Conservation (phyloP, 805 yeast genomes). For the Lipomyces kockii region DNA sequence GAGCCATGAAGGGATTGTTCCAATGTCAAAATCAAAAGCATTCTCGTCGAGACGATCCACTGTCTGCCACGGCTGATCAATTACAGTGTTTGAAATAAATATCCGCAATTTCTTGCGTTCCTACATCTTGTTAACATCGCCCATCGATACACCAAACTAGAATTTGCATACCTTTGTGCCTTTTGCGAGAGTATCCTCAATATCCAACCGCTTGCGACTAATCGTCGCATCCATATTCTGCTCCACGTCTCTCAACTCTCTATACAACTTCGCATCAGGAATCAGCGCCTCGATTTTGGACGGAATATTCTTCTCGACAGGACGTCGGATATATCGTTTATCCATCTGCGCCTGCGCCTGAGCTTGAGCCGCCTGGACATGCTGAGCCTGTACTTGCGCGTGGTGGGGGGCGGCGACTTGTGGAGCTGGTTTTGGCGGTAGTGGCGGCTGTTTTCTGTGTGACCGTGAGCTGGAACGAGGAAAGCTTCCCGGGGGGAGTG, state of each 20-base stretch:
- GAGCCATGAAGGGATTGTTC: conserved; percentile 65
- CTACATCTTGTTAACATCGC: conserved; percentile 41
- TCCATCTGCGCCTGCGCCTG: conserved; percentile 32
- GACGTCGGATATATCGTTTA: conserved; percentile 44
- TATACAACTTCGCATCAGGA: conserved; percentile 75
- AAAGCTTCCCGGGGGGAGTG: background rate
- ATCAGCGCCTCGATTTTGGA: conserved; percentile 52
- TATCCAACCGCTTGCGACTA: conserved; percentile 80
- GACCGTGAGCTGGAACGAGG: background rate
- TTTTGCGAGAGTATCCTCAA: conserved; percentile 65
- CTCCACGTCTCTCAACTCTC: conserved; percentile 79
- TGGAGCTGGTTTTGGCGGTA: conserved; percentile 13
- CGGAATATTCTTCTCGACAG: conserved; percentile 61
- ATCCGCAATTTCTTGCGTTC: conserved; percentile 65
- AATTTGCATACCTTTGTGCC: conserved; percentile 46
- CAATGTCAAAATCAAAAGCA: conserved; percentile 44
- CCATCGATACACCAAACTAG: background rate
- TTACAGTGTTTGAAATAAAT: conserved; percentile 78
- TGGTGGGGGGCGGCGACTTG: conserved; percentile 35
- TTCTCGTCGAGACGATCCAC: conserved; percentile 42
- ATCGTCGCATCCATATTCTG: conserved; percentile 77
- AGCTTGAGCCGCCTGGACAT: conserved; percentile 21
- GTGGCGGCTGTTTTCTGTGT: conserved; percentile 17
- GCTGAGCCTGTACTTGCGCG: conserved; percentile 41
- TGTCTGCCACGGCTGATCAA: conserved; percentile 88